Conservation (phyloP, 441 rosid genomes). For the Syzygium syzygioides region DNA sequence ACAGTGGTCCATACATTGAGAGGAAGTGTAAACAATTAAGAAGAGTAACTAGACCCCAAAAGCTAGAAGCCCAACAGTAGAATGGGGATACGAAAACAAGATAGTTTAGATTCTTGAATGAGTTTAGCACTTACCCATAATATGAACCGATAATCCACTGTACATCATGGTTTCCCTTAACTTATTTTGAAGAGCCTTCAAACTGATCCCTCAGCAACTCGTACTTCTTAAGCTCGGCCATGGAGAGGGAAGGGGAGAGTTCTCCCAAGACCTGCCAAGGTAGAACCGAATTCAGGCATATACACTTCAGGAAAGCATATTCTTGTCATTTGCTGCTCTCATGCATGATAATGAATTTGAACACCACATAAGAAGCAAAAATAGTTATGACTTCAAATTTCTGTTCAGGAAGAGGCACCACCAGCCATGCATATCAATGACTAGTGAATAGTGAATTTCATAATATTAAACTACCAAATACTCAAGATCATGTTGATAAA, state of each 20-base stretch:
- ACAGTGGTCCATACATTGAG: background rate
- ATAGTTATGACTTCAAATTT: background rate
- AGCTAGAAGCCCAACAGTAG: background rate
- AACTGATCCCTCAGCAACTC: slow-evolving; percentile 71
- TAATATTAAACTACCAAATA: background rate
- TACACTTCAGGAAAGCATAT: background rate
- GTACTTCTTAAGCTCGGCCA: slow-evolving; percentile 82
- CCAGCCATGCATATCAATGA: background rate
- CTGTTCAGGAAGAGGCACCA: background rate
- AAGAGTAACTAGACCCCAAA: background rate
- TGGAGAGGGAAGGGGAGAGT: slow-evolving; percentile 85
- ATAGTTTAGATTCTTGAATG: background rate
- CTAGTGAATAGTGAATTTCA: background rate
- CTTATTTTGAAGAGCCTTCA: slow-evolving; percentile 56
- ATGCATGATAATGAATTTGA: background rate
- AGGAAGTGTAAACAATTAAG: background rate
- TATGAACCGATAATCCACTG: background rate
- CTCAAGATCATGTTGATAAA: background rate
- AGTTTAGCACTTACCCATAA: background rate
- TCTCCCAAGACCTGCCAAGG: slow-evolving; percentile 62
- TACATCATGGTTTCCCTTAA: background rate
- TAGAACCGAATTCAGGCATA: background rate
- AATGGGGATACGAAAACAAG: background rate
- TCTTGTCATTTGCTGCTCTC: background rate
- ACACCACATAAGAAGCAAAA: background rate